A percentile compares a stretch with the other conserved stretches of the same genome.
These are phyloP conservation scores for Trebouxia sp. DNA, from an alignment of 139 green algal genomes.

Conservation along the genomic window DNA sequence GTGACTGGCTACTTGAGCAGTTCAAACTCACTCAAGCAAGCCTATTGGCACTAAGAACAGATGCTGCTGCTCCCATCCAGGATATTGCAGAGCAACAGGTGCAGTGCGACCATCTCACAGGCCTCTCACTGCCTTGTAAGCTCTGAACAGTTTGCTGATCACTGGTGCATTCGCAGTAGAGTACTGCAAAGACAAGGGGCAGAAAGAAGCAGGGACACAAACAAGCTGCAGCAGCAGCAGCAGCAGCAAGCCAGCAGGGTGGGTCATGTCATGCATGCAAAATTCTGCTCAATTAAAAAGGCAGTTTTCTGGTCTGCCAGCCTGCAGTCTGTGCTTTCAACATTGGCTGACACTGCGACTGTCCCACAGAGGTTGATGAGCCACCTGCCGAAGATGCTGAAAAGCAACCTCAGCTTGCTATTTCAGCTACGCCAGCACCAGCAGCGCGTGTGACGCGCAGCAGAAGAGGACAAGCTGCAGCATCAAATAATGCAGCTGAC, in stretches of 20 bases:
- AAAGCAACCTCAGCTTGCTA: no score
- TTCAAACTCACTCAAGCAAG: constrained; percentile 9
- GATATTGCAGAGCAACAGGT: background rate
- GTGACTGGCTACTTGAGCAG: constrained; percentile 13
- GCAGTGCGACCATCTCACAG: background rate
- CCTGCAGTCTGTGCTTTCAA: no score
- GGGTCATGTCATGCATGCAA: no score
- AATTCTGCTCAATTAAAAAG: no score
- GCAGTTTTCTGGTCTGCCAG: no score
- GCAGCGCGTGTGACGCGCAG: background rate
- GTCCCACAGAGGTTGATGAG: no score
- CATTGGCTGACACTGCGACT: no score
- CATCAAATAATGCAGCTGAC: background rate
- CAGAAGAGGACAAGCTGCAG: constrained; percentile 1
- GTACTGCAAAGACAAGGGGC: background rate
- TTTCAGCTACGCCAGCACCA: background rate
- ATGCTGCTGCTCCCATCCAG: background rate
- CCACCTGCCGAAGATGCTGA: no score
- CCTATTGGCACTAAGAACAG: background rate
- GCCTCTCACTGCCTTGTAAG: background rate
- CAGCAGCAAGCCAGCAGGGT: no score
- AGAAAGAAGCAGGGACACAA: background rate
- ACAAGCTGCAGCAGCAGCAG: background rate
- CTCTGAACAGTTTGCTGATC: background rate
- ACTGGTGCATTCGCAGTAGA: background rate